Evolutionary conservation across 208 protist genomes (phyloP).

Genomic region (Acanthamoeba castellanii): DNA sequence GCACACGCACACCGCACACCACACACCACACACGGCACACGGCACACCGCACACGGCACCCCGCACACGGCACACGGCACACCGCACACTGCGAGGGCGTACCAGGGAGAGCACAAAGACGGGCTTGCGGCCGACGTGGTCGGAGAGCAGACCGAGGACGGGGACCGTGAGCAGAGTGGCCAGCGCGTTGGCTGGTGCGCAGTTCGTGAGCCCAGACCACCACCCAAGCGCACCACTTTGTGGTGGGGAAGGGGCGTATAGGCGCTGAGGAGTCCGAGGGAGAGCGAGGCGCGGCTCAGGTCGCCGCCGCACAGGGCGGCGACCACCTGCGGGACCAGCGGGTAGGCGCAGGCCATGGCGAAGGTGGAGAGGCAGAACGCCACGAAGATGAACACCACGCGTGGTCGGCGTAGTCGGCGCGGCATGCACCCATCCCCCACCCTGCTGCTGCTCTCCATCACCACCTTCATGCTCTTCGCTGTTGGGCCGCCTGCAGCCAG

Average conservation of each 20-base stretch:
- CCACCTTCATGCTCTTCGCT: no score
- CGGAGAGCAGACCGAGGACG: not conserved
- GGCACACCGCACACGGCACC: no score
- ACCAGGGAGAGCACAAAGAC: not conserved
- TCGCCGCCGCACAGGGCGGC: not conserved
- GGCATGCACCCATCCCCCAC: no score
- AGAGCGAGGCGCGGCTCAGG: not conserved
- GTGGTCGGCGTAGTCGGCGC: not conserved
- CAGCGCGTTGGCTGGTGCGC: not conserved
- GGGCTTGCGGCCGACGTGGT: conserved; percentile 27
- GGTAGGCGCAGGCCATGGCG: not conserved
- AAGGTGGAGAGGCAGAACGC: not conserved
- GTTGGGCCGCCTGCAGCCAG: no score
- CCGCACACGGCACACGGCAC: no score
- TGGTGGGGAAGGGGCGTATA: not conserved
- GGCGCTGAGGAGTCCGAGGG: not conserved
- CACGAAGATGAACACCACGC: not conserved
- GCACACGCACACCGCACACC: no score
- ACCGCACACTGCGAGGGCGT: not conserved
- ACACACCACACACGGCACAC: no score
- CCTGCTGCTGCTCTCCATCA: no score
- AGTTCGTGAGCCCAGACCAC: not conserved
- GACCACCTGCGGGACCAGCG: not conserved
- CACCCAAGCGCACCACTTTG: not conserved
- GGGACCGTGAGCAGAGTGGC: not conserved